phyloP scores from a whole-genome alignment of 345 rosid species.

The Gossypium rotundifolium region DNA sequence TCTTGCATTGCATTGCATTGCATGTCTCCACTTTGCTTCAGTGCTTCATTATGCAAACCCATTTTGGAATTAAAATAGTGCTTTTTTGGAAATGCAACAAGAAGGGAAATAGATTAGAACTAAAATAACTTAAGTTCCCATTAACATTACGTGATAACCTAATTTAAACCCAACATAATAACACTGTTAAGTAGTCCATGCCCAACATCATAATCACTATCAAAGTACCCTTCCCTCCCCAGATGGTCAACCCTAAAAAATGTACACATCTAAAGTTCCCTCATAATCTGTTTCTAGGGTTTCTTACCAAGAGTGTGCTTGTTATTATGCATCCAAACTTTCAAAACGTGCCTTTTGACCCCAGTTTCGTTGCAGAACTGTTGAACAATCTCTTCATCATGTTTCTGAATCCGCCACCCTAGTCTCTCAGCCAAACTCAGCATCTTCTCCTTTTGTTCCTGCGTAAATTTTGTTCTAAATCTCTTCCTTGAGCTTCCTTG shows the following conservation, averaged over 20 bases:
- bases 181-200: neutral
- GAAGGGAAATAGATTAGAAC: neutral
- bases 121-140: conserved; percentile 10
- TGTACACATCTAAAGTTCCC: neutral
- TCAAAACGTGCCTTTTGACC: conserved; percentile 62
- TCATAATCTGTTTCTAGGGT: conserved; percentile 37
- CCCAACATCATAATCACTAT: conserved; percentile 16
- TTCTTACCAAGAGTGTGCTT: conserved; percentile 84
- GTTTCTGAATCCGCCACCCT: conserved; percentile 79
- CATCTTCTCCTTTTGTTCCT: conserved; percentile 77
- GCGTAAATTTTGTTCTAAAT: conserved; percentile 60
- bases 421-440: conserved; percentile 56
- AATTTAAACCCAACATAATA: conserved; percentile 9
- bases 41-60: conserved; percentile 1
- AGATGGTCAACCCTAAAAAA: conserved; percentile 6
- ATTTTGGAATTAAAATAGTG: neutral
- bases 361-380: conserved; percentile 64
- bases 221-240: neutral
- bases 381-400: conserved; percentile 61
- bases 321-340: conserved; percentile 91
- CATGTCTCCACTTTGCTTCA: conserved; percentile 7
- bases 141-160: conserved; percentile 17
- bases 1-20: neutral
- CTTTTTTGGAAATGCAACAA: neutral
- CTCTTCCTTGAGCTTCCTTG: conserved; percentile 50